These are phyloP conservation scores for Nevesoporus exiguus DNA, from an alignment of 768 basidiomycete species.

Conservation along the genomic window DNA sequence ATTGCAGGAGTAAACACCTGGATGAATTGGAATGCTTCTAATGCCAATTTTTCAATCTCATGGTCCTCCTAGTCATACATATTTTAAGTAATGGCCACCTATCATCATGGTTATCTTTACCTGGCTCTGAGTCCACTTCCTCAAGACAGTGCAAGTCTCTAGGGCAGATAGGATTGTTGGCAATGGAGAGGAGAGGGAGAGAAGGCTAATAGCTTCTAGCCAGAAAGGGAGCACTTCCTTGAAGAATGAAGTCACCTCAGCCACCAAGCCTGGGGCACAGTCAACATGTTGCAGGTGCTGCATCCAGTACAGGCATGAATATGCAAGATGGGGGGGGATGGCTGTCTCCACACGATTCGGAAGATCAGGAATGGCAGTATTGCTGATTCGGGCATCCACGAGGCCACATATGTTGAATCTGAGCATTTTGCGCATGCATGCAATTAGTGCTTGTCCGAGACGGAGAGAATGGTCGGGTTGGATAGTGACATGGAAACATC, in stretches of 20 bases:
- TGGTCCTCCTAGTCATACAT: background rate
- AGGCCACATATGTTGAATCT: background rate
- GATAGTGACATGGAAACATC: background rate
- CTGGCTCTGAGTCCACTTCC: background rate
- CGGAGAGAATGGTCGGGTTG: background rate
- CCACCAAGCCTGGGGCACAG: background rate
- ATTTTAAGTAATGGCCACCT: background rate
- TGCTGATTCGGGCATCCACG: background rate
- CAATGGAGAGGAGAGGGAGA: background rate
- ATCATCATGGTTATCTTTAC: background rate
- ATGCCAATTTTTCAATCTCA: background rate
- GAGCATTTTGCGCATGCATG: background rate
- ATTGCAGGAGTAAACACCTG: background rate
- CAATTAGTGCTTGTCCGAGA: background rate
- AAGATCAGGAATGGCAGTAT: background rate
- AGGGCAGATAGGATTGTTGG: background rate
- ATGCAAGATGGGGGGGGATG: background rate
- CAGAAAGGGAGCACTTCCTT: background rate
- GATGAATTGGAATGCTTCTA: background rate
- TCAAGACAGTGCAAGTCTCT: background rate
- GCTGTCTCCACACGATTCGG: background rate
- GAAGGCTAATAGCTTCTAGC: background rate
- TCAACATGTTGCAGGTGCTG: background rate
- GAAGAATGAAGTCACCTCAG: background rate
- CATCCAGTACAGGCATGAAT: background rate